Evolutionary conservation across 2,329 filamentous ascomycete species (phyloP), one percentile per base, ranked within the genome.

Genomic region (Penicillium sp.): DNA sequence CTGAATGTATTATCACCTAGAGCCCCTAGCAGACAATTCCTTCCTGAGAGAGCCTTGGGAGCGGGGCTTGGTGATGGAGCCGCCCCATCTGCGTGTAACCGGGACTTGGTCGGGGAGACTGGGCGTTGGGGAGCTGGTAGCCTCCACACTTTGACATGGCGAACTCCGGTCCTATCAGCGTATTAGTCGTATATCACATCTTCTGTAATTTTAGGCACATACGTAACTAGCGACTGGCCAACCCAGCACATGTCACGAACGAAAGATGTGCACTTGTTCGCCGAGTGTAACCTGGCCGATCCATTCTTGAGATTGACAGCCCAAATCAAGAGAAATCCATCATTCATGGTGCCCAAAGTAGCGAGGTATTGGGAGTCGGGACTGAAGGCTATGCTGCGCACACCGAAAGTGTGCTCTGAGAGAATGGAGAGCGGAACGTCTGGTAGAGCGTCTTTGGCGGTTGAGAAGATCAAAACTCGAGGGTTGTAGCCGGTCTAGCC

Each of bases 281-380:
- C 96, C 71, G 82, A 93, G 84, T 87, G 82, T 33, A 98, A 79
- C 65, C 83, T 91, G 2, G 92, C 88, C 21, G 88, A 84, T 19
- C 93, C 93, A 10, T 86, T 95, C 49, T 87, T 89, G n/a, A 88
- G 78, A 68, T 96, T 92, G 63, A 97, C 85, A 64, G 82, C 86
- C 93, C 93, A 98, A 27, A 98, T 83, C 71, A 93, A 96, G 21
- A 99, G 81, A 70, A 96, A 98, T 1, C 93, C 93, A 75, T 99
- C 95, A 71, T 97, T 97, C 54, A 90, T 84, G 19, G 89, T 86
- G 27, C 95, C 95, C 13, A 99, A 81, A 21, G 92, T 96, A 2
- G 95, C 95, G 33, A 99, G 82, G 73, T 89, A 96, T 62, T 84
- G 88, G 13, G 90, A 91, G 72, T 97, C 91, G 1, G 88, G 83